Evolutionary conservation across 345 rosid genomes (phyloP), one percentile per base, ranked within the genome.

Genomic region (Aquilaria sinensis): DNA sequence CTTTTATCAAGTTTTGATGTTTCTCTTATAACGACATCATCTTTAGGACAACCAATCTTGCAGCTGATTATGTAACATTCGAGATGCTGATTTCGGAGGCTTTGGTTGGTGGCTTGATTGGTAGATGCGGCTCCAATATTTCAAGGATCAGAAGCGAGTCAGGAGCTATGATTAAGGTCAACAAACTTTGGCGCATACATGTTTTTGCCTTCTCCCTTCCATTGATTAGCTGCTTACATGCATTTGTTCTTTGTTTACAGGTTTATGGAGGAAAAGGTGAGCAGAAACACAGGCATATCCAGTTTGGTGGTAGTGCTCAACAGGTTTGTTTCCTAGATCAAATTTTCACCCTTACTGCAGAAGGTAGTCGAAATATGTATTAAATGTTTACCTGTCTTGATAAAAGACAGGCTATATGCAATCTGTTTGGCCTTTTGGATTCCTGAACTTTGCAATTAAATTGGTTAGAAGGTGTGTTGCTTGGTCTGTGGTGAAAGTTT

Each of bases 261-360:
- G 92, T 85, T 48, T 76, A 68, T 66, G 88, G 92, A 53, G 88
- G 86, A 54, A 81, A 81, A 73, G 92, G 86, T 30, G 86, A 72
- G 53, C 83, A 81, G 65, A 76, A 76, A 16, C 80, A 73, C 12
- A 72, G 92, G 76, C 80, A 76, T 56, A 76, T 83, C 67, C 92
- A 78, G 64, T 83, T 86, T 68, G 81, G 77, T 58, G 92, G 92
- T 37, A 77, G 72, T 61, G 73, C 89, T 48, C 79, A 81, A 41
- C 89, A 86, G 86, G 92, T 83, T 54, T 32, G 15, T 12, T 9
- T 63, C 34, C 10, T 5, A 2, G 2, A 5, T 57, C 41, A 37
- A 37, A 37, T 4, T 37, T 37, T 37, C 43, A 37, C 43, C 5
- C 43, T 37, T 37, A 37, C 5, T 37, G 43, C 23, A 23, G 43